Conservation (phyloP, 768 basidiomycete genomes). For the Aureoboletus auriporus region DNA sequence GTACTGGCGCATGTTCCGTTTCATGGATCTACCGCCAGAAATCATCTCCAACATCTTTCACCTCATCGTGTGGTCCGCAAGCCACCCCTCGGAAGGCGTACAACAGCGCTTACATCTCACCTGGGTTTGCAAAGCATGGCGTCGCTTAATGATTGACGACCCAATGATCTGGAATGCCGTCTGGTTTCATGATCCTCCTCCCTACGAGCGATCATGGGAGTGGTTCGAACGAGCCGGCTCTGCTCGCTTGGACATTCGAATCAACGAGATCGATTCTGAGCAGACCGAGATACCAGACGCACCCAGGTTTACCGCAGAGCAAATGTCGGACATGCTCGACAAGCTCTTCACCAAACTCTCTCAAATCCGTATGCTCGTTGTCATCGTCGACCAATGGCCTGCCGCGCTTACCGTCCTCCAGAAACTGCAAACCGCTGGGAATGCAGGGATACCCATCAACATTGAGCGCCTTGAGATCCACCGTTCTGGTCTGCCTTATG, state of each 20-base stretch:
- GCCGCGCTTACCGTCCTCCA: conserved; percentile 49
- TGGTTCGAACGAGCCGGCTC: conserved; percentile 57
- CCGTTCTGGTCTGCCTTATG: conserved; percentile 45
- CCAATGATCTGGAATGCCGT: conserved; percentile 61
- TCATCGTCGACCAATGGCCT: conserved; percentile 55
- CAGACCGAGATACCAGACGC: conserved; percentile 24
- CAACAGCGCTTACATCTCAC: conserved; percentile 46
- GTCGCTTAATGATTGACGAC: conserved; percentile 44
- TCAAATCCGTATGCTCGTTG: conserved; percentile 56
- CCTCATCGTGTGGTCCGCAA: conserved; percentile 51
- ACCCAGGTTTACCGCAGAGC: conserved; percentile 35
- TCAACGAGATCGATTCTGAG: conserved; percentile 40
- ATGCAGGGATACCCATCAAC: conserved; percentile 33
- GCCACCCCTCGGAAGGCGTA: conserved; percentile 33
- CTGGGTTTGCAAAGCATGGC: conserved; percentile 58
- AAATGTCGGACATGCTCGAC: conserved; percentile 48
- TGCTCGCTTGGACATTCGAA: conserved; percentile 57
- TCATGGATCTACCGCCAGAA: conserved; percentile 63
- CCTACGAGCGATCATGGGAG: conserved; percentile 47
- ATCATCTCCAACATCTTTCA: conserved; percentile 65
- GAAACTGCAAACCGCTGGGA: conserved; percentile 38
- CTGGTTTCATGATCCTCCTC: conserved; percentile 53
- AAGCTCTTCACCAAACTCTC: conserved; percentile 47
- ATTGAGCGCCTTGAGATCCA: conserved; percentile 68
- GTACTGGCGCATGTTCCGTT: conserved; percentile 45